A percentile compares a stretch with the other conserved stretches of the same genome.
These are phyloP conservation scores for Plasmodium chabaudi DNA, from an alignment of 169 alveolate species.

Conservation along the genomic window DNA sequence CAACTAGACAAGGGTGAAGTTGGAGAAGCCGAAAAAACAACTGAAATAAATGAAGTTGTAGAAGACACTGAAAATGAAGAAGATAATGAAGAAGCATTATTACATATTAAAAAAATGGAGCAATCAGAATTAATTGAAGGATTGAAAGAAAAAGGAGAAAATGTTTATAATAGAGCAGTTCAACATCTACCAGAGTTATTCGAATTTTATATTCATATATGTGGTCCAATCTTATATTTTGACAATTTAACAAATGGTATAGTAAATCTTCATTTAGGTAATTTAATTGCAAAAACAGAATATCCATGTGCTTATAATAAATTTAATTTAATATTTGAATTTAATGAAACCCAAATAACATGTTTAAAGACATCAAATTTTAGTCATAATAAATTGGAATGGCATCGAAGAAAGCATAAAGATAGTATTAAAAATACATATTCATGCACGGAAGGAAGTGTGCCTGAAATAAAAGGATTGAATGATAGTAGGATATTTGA, in stretches of 20 bases:
- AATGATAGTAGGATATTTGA: background rate
- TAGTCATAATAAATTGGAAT: background rate
- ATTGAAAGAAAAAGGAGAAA: conserved; percentile 76
- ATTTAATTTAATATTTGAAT: conserved; percentile 84
- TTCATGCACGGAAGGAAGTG: background rate
- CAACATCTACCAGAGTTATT: conserved; percentile 76
- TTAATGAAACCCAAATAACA: conserved; percentile 88
- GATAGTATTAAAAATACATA: background rate
- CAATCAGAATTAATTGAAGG: conserved; percentile 74
- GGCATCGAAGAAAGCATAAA: background rate
- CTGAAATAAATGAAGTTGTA: conserved; percentile 20
- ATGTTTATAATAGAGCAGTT: conserved; percentile 75
- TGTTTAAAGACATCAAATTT: conserved; percentile 44
- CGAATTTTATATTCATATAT: conserved; percentile 79
- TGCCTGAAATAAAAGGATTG: background rate
- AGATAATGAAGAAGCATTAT: conserved; percentile 48
- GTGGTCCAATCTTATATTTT: conserved; percentile 85
- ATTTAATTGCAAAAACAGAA: conserved; percentile 83
- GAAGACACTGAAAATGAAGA: conserved; percentile 49
- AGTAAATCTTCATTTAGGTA: conserved; percentile 87
- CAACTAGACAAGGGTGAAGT: background rate
- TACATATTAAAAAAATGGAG: conserved; percentile 57
- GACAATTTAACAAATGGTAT: conserved; percentile 83
- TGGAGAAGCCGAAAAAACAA: background rate
- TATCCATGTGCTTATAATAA: conserved; percentile 84